Base-by-base conservation (phyloP, 2,329 filamentous ascomycete genomes). In the Ophiostoma triangulosporum region DNA sequence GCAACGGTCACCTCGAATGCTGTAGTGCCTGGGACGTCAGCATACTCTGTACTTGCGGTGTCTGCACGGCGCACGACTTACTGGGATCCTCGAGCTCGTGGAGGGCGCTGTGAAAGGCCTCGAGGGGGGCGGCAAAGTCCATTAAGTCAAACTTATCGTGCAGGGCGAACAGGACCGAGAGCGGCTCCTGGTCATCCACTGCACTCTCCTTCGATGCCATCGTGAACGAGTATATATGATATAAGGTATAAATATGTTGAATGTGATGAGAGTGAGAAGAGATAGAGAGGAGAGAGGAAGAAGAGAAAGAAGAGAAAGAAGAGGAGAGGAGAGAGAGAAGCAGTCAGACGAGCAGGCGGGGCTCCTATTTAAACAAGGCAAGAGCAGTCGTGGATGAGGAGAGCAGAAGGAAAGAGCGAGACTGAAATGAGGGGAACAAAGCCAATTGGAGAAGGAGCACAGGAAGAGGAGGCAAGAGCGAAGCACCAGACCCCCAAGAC, bases 141-240 rank as follows among this genome's bases (percentile, higher is more conserved):
- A 80, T 61, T 55, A 81, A 65, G 63, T 80, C 70, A 64, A 81
- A 81, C 64, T 78, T 77, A 64, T 72, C 68, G 53, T 81, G 77
- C 61, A 81, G 71, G 61, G 73, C 77, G 66, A 81, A 73, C 64
- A 81, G 74, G 60, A 81, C 75, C 59, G 80, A 72, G 62, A 81
- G 70, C 60, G 76, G 76, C 65, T 80, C 62, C 45, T 57, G 74
- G 64, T 80, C 76, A 62, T 72, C 70, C 66, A 77, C 74, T 64
- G 76, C 76, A 67, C 76, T 77, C 60, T 69, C 71, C 73, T 80
- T 80, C 64, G 68, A 68, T 65, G 75, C 73, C 77, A 81, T 81
- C 67, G 68, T 77, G 70, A 59, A 61, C 63, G 64, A 62, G 54
- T 59, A 61, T 65, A 54, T 59, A 61, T 65, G 27, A 36, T 55